Base-by-base conservation (phyloP, 2,329 filamentous ascomycete species). In the Sarocladiaceae sp. region DNA sequence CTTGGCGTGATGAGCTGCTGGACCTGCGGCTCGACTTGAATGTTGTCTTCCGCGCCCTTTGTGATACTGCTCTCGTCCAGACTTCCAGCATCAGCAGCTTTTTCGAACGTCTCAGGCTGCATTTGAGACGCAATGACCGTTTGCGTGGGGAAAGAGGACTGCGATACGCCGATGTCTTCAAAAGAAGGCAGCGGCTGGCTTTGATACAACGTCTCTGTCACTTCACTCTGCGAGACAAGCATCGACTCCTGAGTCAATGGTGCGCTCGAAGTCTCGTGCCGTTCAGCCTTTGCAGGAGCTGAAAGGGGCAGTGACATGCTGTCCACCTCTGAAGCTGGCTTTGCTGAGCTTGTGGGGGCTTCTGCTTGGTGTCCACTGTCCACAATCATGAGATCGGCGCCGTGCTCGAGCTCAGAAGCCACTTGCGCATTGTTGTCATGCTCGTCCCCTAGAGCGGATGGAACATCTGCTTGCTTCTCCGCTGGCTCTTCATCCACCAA, bases 301-400 rank as follows among this genome's bases (percentile, higher is more conserved):
- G n/a, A n/a, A n/a, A n/a, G n/a, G n/a, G n/a, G 29, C 29, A 33
- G 29, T 8, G 29, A 33, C 29, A 8, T 42, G 18, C 18, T 42
- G 8, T 22, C 22, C 37, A 42, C 59, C 55, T 8, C 7, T n/a
- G n/a, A n/a, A n/a, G 15, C 15, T n/a, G 33, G 15, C 7, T n/a
- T 17, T n/a, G 15, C 15, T 7, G 5, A 5, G 18, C 15, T 12
- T 17, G 15, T 6, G 18, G 5, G 6, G 33, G 33, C 15, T 36
- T n/a, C 33, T 17, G 5, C 33, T 36, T 36, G 8, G 18, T 12
- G 18, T n/a, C 15, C 15, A n/a, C 33, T n/a, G 33, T 36, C 33
- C 33, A 36, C 15, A 17, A 36, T n/a, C 33, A 36, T 36, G 5
- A n/a, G 33, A n/a, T 36, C 33, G 5, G 15, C 33, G 12, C 15